Conservation (phyloP, 768 basidiomycete genomes). For the Amanita rimosa region DNA sequence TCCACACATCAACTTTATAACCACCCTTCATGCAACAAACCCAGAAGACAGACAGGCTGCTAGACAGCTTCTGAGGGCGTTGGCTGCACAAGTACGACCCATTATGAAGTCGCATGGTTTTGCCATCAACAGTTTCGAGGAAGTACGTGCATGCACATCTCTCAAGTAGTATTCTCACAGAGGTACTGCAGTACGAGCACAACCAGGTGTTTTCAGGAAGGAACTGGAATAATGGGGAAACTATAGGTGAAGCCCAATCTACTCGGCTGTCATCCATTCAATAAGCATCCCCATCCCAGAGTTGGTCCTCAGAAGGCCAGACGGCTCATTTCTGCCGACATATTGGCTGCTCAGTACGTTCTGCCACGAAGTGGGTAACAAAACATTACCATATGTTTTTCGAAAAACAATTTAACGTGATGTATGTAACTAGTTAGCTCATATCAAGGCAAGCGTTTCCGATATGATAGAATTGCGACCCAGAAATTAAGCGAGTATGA, state of each 20-base stretch:
- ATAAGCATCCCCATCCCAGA: slow-evolving; percentile 29
- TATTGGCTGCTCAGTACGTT: slow-evolving; percentile 67
- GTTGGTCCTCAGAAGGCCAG: slow-evolving; percentile 54
- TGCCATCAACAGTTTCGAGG: slow-evolving; percentile 68
- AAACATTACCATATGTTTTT: background rate
- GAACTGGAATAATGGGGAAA: slow-evolving; percentile 81
- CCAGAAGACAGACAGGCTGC: slow-evolving; percentile 44
- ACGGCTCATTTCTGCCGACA: slow-evolving; percentile 50
- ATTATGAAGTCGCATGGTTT: slow-evolving; percentile 77
- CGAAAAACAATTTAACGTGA: too few species aligned
- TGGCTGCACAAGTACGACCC: slow-evolving; percentile 77
- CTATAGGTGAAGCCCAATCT: slow-evolving; percentile 38
- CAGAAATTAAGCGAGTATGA: background rate
- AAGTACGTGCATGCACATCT: slow-evolving; percentile 33
- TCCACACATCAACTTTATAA: slow-evolving; percentile 67
- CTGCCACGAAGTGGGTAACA: slow-evolving; percentile 64
- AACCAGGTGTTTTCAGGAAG: slow-evolving; percentile 72
- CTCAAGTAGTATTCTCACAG: too few species aligned
- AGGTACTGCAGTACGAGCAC: slow-evolving; percentile 50
- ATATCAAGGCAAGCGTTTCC: slow-evolving; percentile 49
- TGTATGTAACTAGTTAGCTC: slow-evolving; percentile 46
- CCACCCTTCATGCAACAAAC: slow-evolving; percentile 30
- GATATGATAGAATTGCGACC: background rate
- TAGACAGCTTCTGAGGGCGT: slow-evolving; percentile 58
- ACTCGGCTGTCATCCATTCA: background rate